Evolutionary conservation across 306 rosid genomes (phyloP).

Genomic region (Ochetophila trinervis): DNA sequence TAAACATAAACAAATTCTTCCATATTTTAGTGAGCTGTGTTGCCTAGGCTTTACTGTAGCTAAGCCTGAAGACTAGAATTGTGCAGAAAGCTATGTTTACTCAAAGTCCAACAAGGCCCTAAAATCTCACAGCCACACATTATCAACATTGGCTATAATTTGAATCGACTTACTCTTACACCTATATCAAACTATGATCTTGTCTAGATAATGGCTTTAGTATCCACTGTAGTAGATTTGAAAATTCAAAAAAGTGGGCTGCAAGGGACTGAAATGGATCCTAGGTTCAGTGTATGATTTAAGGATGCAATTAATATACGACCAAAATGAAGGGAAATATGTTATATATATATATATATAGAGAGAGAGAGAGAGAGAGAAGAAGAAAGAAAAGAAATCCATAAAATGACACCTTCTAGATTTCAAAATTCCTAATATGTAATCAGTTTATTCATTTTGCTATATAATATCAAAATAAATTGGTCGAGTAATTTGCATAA

Average conservation of each 20-base stretch:
- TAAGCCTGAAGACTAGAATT: slow-evolving; percentile 7
- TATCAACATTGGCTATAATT: too few relatives aligned
- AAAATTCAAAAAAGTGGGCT: neutral
- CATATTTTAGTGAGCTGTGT: neutral
- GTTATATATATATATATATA: too few relatives aligned
- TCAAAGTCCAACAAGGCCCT: neutral
- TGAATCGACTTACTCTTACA: neutral
- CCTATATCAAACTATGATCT: neutral
- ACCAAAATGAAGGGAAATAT: neutral
- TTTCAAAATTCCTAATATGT: neutral
- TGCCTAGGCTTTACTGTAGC: slow-evolving; percentile 6
- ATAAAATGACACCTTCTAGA: neutral
- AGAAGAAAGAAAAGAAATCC: neutral
- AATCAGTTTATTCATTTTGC: neutral
- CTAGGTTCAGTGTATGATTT: neutral
- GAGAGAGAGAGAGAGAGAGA: neutral
- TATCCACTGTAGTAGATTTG: neutral
- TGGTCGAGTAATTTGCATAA: neutral
- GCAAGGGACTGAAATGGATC: neutral
- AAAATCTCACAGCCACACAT: slow-evolving; percentile 1
- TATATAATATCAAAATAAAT: neutral
- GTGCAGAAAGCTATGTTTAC: neutral
- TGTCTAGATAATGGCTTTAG: neutral
- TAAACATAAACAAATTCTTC: neutral
- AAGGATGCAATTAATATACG: neutral